Evolutionary conservation across 2,329 filamentous ascomycete genomes (phyloP), one percentile per base, ranked within the genome.

Genomic region (Talaromyces pinophilus): DNA sequence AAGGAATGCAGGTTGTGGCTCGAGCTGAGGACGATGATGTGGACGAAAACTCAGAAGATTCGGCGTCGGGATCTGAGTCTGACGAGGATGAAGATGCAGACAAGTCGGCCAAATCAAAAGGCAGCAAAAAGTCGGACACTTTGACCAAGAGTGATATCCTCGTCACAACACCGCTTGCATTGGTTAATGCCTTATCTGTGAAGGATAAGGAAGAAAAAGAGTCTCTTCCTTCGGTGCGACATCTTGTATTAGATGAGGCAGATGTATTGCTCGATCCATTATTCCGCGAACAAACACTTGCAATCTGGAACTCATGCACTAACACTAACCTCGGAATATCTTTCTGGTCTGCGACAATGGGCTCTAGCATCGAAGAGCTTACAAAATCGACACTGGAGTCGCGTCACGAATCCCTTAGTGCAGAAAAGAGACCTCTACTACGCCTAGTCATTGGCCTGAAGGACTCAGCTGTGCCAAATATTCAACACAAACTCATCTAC

Each of bases 341-440:
- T 10, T 88, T 96, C 67, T 99, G 94, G 93, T 98, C 95, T 15
- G 95, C 95, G 15, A 99, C 95, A 0, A 97, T 99, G 89, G 92
- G 92, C 3, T 97, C 94, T 17, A 95, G 90, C 71, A 91, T 98
- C 50, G 95, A 99, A 80, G 84, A 88, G 22, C 82, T 97, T 7
- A 86, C 92, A 57, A 86, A 86, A 6, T 86, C 87, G n/a, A 90
- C 89, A 15, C 85, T 95, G 61, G 80, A 83, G 46, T 79, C 83
- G 8, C 84, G 88, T 42, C 84, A 78, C 61, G 75, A 78, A 50
- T 75, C 68, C 44, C 79, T 84, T 73, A 15, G 25, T 1, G 70
- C 72, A 42, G 65, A 68, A n/a, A 71, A 77, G 50, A 33, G 83
- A 80, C 68, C 88, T 84, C 25, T 97, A 2, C 78, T 98, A 69